Conservation (phyloP, 169 alveolate species). For the Cardiosporidium cionae region DNA sequence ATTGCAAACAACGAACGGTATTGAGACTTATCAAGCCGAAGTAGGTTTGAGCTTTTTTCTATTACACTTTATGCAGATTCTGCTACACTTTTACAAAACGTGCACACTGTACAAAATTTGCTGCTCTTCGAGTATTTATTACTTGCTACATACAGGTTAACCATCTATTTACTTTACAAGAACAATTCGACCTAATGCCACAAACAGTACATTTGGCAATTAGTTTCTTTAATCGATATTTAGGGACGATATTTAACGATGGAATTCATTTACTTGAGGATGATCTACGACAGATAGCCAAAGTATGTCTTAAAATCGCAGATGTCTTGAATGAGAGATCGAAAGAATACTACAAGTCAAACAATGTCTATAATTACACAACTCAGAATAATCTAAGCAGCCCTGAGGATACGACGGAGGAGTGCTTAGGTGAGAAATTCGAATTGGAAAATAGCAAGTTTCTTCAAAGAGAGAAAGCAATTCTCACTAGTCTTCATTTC, state of each 20-base stretch:
- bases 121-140: constrained; percentile 5
- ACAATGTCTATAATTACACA: constrained; percentile 16
- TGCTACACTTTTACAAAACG: constrained; percentile 1
- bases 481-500: neutral
- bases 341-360: constrained; percentile 64
- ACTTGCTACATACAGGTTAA: constrained; percentile 55
- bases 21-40: neutral
- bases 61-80: neutral
- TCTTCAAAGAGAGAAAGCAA: neutral
- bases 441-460: too few relatives aligned
- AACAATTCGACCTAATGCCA: neutral
- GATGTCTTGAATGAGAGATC: constrained; percentile 73
- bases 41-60: neutral
- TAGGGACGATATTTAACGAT: neutral
- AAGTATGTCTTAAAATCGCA: constrained; percentile 52
- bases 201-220: neutral
- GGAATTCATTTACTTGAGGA: too few relatives aligned
- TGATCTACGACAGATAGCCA: neutral
- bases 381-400: neutral
- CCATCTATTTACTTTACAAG: constrained; percentile 35
- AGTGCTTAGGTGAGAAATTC: too few relatives aligned
- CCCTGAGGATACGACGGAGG: neutral
- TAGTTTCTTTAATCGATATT: neutral
- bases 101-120: neutral
- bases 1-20: neutral